These are phyloP conservation scores for Fragilaria crotonensis DNA, from an alignment of 108 stramenopile genomes.

Conservation along the genomic window DNA sequence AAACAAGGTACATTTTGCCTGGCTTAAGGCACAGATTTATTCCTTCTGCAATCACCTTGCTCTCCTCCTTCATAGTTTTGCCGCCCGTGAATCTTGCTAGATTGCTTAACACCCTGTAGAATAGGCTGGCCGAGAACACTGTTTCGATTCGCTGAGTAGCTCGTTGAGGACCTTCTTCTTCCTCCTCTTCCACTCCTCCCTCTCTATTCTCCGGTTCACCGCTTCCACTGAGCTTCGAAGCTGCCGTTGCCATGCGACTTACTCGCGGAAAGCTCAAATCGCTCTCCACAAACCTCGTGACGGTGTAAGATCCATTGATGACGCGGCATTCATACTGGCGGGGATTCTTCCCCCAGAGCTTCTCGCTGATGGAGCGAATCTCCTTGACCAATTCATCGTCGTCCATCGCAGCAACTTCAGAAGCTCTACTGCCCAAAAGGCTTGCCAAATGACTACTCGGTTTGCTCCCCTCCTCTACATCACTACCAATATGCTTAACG, in stretches of 20 bases:
- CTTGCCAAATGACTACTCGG: not conserved
- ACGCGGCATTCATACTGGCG: not conserved
- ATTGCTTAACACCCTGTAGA: too few species aligned
- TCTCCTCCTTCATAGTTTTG: not conserved
- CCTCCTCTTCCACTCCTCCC: not conserved
- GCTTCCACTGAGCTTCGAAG: too few species aligned
- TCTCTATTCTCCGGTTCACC: too few species aligned
- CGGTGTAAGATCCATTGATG: constrained; percentile 1
- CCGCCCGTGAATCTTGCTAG: not conserved
- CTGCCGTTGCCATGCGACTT: too few species aligned
- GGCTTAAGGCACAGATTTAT: constrained; percentile 56
- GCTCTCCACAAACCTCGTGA: not conserved
- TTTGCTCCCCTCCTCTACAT: not conserved
- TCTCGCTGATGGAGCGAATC: not conserved
- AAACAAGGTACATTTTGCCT: constrained; percentile 73
- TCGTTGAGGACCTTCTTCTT: not conserved
- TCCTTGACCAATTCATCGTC: constrained; percentile 1
- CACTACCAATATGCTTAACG: too few species aligned
- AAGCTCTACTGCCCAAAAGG: not conserved
- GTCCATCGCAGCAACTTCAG: not conserved
- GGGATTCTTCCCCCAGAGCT: not conserved
- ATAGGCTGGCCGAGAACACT: not conserved
- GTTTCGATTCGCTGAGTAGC: not conserved
- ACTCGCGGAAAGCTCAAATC: too few species aligned
- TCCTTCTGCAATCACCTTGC: constrained; percentile 25